These are phyloP conservation scores for Flaveria linearis DNA, from an alignment of 129 eudicot genomes.

Conservation along the genomic window DNA sequence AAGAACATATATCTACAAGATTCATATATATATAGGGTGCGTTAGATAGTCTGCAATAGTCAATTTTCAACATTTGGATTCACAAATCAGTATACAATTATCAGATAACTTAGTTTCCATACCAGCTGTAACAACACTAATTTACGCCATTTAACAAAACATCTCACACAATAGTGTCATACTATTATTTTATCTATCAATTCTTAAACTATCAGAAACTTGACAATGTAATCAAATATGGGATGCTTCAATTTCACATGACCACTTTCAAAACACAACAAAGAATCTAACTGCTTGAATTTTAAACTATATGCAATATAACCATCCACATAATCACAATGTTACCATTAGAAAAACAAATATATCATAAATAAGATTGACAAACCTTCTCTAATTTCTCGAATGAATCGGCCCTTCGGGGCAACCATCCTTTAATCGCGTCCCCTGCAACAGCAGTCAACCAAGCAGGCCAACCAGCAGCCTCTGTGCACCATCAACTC, in stretches of 20 bases:
- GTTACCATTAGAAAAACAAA: not conserved
- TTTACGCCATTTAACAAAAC: not conserved
- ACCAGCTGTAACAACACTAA: not conserved
- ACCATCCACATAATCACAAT: not conserved
- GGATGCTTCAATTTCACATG: not conserved
- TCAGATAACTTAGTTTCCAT: not conserved
- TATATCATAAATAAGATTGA: slow-evolving; percentile 5
- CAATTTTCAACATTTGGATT: not conserved
- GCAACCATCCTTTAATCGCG: slow-evolving; percentile 84
- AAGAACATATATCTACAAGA: not conserved
- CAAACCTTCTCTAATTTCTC: slow-evolving; percentile 84
- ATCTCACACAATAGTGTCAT: not conserved
- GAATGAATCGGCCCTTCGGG: slow-evolving; percentile 73
- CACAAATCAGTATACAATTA: not conserved
- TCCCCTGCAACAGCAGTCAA: slow-evolving; percentile 87
- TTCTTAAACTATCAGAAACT: not conserved
- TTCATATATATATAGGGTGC: not conserved
- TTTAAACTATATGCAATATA: not conserved
- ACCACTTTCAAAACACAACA: not conserved
- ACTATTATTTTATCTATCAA: not conserved
- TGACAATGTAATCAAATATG: not conserved
- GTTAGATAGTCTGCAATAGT: not conserved
- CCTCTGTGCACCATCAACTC: slow-evolving; percentile 73
- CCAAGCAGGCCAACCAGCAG: slow-evolving; percentile 90
- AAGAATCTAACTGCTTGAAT: not conserved